phyloP scores from a whole-genome alignment of 1,284 basidiomycete species.

The Apiotrichum akiyoshidainum region DNA sequence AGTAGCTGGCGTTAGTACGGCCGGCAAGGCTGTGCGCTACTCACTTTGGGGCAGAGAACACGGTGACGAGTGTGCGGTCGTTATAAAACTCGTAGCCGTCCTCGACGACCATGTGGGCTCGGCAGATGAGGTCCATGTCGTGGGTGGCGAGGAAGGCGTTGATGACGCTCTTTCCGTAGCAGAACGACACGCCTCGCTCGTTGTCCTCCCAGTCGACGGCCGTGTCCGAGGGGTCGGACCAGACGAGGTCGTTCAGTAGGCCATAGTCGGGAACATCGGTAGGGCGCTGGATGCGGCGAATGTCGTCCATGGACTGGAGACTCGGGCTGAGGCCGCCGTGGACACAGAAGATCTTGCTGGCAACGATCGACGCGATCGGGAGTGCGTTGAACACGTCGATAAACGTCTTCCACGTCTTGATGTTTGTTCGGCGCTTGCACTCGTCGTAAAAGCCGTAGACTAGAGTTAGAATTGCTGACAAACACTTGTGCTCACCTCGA shows the following conservation, averaged over 20 bases:
- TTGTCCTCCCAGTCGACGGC: constrained; percentile 99
- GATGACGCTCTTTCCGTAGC: constrained; percentile 96
- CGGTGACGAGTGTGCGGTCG: constrained; percentile 94
- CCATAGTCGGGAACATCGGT: constrained; percentile 99
- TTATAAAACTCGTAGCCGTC: constrained; percentile 99
- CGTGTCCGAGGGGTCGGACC: constrained; percentile 98
- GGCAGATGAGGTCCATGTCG: constrained; percentile 99
- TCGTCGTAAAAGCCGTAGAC: constrained; percentile 99
- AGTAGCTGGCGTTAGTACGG: constrained; percentile 38
- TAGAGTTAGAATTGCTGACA: constrained; percentile 41
- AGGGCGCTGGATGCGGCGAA: constrained; percentile 93
- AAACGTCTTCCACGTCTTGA: constrained; percentile 99
- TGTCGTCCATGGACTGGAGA: constrained; percentile 97
- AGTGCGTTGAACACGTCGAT: constrained; percentile 99
- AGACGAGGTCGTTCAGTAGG: constrained; percentile 92
- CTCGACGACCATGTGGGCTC: constrained; percentile 99
- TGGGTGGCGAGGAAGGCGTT: constrained; percentile 76
- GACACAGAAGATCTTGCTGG: constrained; percentile 99
- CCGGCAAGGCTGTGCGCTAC: constrained; percentile 35
- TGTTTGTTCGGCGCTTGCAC: constrained; percentile 98
- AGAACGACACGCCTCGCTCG: constrained; percentile 98
- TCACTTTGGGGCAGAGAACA: constrained; percentile 95
- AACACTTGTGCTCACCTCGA: constrained; percentile 61
- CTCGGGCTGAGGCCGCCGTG: constrained; percentile 98
- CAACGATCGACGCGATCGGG: constrained; percentile 97